Base-by-base conservation (phyloP, 352 stramenopile genomes). In the Phytopythium ostracodes region DNA sequence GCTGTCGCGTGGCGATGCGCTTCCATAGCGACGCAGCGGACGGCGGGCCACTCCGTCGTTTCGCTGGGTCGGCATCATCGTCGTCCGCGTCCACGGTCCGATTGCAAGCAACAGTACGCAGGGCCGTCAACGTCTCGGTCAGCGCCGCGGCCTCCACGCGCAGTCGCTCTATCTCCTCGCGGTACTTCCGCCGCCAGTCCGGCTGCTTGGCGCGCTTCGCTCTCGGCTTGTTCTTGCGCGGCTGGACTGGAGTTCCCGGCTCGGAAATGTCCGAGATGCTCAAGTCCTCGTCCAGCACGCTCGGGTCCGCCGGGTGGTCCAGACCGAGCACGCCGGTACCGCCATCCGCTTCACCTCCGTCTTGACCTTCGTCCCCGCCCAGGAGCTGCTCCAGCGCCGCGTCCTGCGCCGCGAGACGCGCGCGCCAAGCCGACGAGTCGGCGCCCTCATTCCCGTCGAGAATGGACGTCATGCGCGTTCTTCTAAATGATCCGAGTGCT, bases 111-210 rank as follows among this genome's bases (percentile, higher is more conserved):
- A 22, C 54, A 3, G 22, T 24, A 5, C 36, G 33, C n/a, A 59
- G 54, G 5, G 4, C 25, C 22, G 14, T 35, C 15, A 44, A 14
- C 15, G 54, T 50, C 54, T n/a, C 38, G 14, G 54, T n/a, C 36
- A 59, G 35, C 36, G 33, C 3, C 22, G 36, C 54, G 2, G 36
- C 54, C n/a, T 59, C 36, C 14, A 47, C 22, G 18, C 54, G 54
- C n/a, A 59, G 54, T 1, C 24, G 33, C 12, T 14, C n/a, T 35
- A 59, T 59, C 54, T 59, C 54, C 24, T 59, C 54, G 35, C 54
- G 54, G 54, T 50, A 38, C 36, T 59, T 59, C 22, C 54, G 54
- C 10, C 54, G 54, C 54, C 54, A 59, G 36, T 59, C 54, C 15
- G 54, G 54, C 36, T 50, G 54, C 36, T 59, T 59, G 11, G 52